These are phyloP conservation scores for Trichosporon sp. DNA, from an alignment of 1,284 basidiomycete species.

Conservation along the genomic window DNA sequence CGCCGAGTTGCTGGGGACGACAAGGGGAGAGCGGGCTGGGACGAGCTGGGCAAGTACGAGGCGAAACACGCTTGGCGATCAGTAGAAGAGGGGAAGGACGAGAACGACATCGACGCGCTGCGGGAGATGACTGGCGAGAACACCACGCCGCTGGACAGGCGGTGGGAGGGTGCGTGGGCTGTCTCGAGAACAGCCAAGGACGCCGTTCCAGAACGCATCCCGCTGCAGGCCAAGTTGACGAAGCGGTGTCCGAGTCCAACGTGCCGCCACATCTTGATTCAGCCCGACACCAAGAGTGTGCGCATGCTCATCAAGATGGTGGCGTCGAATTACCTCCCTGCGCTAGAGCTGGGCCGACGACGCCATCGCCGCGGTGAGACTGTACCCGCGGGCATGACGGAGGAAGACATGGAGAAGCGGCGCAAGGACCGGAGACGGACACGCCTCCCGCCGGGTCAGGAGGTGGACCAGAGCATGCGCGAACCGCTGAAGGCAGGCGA, in stretches of 20 bases:
- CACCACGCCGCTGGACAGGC: constrained; percentile 72
- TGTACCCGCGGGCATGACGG: constrained; percentile 17
- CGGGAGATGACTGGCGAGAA: constrained; percentile 65
- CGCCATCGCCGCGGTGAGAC: constrained; percentile 32
- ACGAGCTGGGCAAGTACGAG: constrained; percentile 48
- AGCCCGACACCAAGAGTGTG: constrained; percentile 94
- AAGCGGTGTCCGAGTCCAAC: constrained; percentile 79
- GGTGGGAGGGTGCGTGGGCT: constrained; percentile 81
- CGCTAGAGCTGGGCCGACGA: constrained; percentile 68
- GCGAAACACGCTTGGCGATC: constrained; percentile 45
- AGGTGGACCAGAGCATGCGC: constrained; percentile 42
- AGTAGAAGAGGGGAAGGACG: constrained; percentile 29
- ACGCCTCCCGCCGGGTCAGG: constrained; percentile 27
- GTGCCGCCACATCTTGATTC: constrained; percentile 95
- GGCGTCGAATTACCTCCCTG: constrained; percentile 88
- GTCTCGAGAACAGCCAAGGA: constrained; percentile 58
- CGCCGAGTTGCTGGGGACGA: constrained; percentile 11
- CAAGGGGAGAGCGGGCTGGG: constrained; percentile 36
- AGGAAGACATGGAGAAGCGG: constrained; percentile 23
- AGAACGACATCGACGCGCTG: constrained; percentile 57
- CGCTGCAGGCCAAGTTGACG: constrained; percentile 86
- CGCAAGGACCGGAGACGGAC: constrained; percentile 25
- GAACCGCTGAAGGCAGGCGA: constrained; percentile 40
- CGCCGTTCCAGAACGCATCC: constrained; percentile 78
- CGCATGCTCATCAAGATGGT: constrained; percentile 97